These are phyloP conservation scores for Arachnomyces sp. DNA, from an alignment of 2,329 filamentous ascomycete genomes.

Conservation along the genomic window DNA sequence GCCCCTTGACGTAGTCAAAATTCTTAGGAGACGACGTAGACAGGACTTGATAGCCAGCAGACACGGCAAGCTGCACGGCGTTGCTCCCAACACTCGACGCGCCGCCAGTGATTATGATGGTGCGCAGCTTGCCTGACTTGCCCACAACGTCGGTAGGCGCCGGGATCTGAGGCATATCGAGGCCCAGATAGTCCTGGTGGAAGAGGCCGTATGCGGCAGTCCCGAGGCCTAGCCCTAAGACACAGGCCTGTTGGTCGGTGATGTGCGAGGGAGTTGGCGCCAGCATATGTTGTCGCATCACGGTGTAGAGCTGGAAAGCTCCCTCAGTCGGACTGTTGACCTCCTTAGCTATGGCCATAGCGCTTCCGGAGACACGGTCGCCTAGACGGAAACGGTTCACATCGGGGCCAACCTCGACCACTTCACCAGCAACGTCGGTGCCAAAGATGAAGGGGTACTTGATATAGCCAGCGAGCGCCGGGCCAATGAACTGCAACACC, in stretches of 20 bases:
- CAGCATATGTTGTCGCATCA: conserved; percentile 12
- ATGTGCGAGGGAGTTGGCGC: conserved; percentile 12
- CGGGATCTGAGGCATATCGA: conserved; percentile 10
- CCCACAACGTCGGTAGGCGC: background rate
- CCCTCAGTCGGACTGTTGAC: conserved; percentile 11
- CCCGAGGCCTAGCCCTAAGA: conserved; percentile 15
- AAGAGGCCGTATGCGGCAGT: conserved; percentile 19
- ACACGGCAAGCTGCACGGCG: conserved; percentile 40
- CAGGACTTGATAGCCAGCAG: conserved; percentile 41
- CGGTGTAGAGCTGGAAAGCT: conserved; percentile 19
- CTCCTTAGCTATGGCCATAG: conserved; percentile 12
- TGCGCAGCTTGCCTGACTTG: background rate
- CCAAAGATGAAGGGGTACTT: conserved; percentile 34
- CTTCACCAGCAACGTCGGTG: conserved; percentile 39
- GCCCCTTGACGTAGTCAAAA: conserved; percentile 33
- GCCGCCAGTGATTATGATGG: conserved; percentile 25
- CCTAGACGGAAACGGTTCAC: conserved; percentile 40
- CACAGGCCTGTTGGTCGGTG: conserved; percentile 13
- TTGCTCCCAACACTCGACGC: conserved; percentile 40
- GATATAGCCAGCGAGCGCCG: conserved; percentile 17
- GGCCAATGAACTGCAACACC: conserved; percentile 24
- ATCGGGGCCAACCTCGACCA: conserved; percentile 39
- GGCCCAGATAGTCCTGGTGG: conserved; percentile 13
- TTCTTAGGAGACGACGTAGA: conserved; percentile 38
- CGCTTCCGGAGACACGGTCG: conserved; percentile 35